These are phyloP conservation scores for Gracilaria vermiculophylla DNA, from an alignment of 23 red algal genomes.

Conservation along the genomic window DNA sequence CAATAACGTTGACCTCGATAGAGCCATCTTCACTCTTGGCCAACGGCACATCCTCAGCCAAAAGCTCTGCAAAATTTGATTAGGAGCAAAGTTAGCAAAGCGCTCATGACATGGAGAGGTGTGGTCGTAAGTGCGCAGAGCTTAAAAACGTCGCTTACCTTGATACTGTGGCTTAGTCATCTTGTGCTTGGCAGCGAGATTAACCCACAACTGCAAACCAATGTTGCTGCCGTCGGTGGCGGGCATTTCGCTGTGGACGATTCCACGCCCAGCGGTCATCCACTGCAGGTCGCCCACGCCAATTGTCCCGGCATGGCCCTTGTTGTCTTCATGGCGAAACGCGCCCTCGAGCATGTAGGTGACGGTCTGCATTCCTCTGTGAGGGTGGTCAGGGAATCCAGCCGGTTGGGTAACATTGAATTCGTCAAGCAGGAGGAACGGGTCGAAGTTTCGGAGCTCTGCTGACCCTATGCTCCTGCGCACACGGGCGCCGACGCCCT, in stretches of 20 bases:
- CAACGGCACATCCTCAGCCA: conserved; percentile 57
- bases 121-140: not conserved
- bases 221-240: conserved; percentile 56
- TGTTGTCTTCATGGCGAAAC: conserved; percentile 90
- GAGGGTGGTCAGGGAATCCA: conserved; percentile 85
- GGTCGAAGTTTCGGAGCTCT: conserved; percentile 70
- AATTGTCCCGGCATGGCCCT: conserved; percentile 89
- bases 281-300: conserved; percentile 83
- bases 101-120: too few species aligned
- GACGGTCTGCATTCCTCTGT: conserved; percentile 78
- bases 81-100: too few species aligned
- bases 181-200: conserved; percentile 75
- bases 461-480: conserved; percentile 76
- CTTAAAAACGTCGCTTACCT: conserved; percentile 6
- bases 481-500: conserved; percentile 90
- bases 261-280: conserved; percentile 92
- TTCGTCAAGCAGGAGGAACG: conserved; percentile 91
- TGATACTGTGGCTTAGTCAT: conserved; percentile 90
- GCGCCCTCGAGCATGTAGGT: conserved; percentile 92
- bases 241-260: conserved; percentile 96
- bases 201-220: conserved; percentile 95
- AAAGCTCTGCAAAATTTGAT: conserved; percentile 25
- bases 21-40: conserved; percentile 42
- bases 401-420: conserved; percentile 79
- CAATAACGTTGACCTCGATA: conserved; percentile 65